Evolutionary conservation across 352 stramenopile genomes (phyloP), one percentile per base, ranked within the genome.

Genomic region (Pythium angustatum): DNA sequence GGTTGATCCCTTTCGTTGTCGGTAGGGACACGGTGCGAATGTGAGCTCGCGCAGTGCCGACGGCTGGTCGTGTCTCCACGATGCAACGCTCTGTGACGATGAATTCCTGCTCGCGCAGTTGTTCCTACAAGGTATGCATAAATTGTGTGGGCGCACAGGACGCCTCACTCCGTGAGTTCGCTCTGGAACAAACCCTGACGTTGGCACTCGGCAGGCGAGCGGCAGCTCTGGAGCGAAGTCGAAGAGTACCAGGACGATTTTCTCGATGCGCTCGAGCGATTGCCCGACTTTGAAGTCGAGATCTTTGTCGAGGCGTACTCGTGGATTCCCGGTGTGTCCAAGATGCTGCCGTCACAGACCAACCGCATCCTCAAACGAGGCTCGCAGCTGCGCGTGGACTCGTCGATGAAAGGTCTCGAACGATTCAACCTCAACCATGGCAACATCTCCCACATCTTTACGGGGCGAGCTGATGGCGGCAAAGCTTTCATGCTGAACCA

Each of bases 281-380:
- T 94, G 2, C 83, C 85, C 0, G 83, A 94, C 51, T 94, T 94
- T 73, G 80, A 90, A 43, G 80, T 81, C 10, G 85, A 94, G 64
- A 87, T 94, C 48, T 89, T 88, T 38, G 66, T 92, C 30, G 83
- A 92, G 52, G 77, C 84, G 27, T 83, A 87, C 33, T 94, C 85
- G 62, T 94, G 85, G 85, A 79, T 94, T 36, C 85, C 85, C 1
- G 79, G 88, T 10, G 83, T 94, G 24, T 94, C 85, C 21, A 87
- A 78, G 68, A 83, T 89, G 27, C 64, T 94, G 49, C 85, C 85
- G 10, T 91, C 83, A 5, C 82, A 94, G 62, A 89, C 79, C 30
- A 79, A 91, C 48, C 78, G 71, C 24, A 78, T 94, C 49, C 81
- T 64, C 69, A 94, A 94, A 73, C 78, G 77, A 30, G 81, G 85